phyloP scores from a whole-genome alignment of 305 asterid species.

The Salvia sclarea region DNA sequence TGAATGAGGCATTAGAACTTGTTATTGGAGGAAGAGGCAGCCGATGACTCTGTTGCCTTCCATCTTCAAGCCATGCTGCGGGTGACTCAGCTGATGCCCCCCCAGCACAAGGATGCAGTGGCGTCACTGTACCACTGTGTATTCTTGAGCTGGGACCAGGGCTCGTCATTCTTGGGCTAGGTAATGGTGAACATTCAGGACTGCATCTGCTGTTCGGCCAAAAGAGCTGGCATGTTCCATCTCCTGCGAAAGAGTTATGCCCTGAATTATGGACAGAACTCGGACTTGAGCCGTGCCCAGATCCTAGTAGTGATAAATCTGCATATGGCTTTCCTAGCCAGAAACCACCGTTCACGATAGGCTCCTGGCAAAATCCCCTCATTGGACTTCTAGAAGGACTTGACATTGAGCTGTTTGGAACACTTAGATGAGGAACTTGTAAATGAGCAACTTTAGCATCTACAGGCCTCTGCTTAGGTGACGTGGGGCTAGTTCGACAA shows the following conservation, averaged over 20 bases:
- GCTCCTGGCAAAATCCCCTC: conserved; percentile 53
- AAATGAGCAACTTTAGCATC: conserved; percentile 48
- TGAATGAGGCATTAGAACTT: conserved; percentile 33
- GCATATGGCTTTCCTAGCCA: conserved; percentile 56
- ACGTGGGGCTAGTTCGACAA: conserved; percentile 40
- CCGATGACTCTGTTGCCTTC: conserved; percentile 44
- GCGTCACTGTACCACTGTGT: conserved; percentile 73
- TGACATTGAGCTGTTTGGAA: conserved; percentile 71
- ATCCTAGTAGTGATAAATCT: conserved; percentile 52
- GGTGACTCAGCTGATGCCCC: conserved; percentile 30
- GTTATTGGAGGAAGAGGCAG: conserved; percentile 61
- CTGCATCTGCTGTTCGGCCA: conserved; percentile 73
- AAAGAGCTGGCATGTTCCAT: conserved; percentile 57
- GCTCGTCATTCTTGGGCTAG: conserved; percentile 74
- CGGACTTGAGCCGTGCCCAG: conserved; percentile 71
- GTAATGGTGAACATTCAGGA: conserved; percentile 71
- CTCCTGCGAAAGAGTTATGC: conserved; percentile 69
- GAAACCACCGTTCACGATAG: conserved; percentile 41
- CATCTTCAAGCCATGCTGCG: conserved; percentile 43
- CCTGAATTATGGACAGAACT: conserved; percentile 71
- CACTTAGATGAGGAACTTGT: conserved; percentile 61
- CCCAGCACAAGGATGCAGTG: conserved; percentile 53
- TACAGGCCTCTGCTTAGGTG: conserved; percentile 52
- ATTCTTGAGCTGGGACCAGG: conserved; percentile 76
- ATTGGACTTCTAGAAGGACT: conserved; percentile 88